Percentiles rank a stretch among this genome's conserved stretches.
Evolutionary conservation across 352 stramenopile genomes (phyloP).

Genomic region (Hyaloperonospora arabidopsidis): DNA sequence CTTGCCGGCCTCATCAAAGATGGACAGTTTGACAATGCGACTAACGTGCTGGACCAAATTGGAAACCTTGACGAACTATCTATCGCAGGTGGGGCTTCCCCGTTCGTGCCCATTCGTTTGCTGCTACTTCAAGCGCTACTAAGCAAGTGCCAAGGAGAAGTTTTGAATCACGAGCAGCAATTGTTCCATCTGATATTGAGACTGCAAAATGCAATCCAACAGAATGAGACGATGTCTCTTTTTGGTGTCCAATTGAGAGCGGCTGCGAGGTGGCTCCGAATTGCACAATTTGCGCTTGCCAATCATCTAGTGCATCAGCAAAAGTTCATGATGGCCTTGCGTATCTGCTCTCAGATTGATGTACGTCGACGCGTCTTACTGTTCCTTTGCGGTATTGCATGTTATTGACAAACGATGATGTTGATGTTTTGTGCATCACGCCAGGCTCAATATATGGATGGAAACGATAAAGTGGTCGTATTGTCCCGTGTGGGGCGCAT

Average conservation of each 20-base stretch:
- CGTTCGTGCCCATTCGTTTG: constrained; percentile 54
- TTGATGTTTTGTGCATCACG: neutral
- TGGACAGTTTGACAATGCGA: constrained; percentile 65
- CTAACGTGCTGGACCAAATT: constrained; percentile 67
- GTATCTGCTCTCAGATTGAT: constrained; percentile 58
- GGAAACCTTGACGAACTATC: constrained; percentile 44
- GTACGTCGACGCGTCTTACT: constrained; percentile 22
- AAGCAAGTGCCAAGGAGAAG: constrained; percentile 60
- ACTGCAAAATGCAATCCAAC: constrained; percentile 26
- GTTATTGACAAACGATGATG: constrained; percentile 3
- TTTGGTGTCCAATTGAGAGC: constrained; percentile 30
- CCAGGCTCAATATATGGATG: constrained; percentile 33
- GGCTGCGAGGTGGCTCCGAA: constrained; percentile 45
- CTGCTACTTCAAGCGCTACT: constrained; percentile 58
- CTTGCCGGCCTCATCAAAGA: constrained; percentile 74
- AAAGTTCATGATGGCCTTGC: constrained; percentile 58
- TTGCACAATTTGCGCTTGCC: constrained; percentile 54
- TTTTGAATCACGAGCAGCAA: constrained; percentile 53
- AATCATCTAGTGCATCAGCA: constrained; percentile 68
- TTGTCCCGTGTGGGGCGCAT: constrained; percentile 63
- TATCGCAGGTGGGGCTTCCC: constrained; percentile 12
- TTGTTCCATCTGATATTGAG: constrained; percentile 47
- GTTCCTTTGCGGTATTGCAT: neutral
- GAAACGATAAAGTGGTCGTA: constrained; percentile 39
- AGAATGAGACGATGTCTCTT: constrained; percentile 21